A percentile compares a stretch with the other conserved stretches of the same genome.
Evolutionary conservation across 2,329 filamentous ascomycete genomes (phyloP).

Genomic region (Aspergillus eucalypticola): DNA sequence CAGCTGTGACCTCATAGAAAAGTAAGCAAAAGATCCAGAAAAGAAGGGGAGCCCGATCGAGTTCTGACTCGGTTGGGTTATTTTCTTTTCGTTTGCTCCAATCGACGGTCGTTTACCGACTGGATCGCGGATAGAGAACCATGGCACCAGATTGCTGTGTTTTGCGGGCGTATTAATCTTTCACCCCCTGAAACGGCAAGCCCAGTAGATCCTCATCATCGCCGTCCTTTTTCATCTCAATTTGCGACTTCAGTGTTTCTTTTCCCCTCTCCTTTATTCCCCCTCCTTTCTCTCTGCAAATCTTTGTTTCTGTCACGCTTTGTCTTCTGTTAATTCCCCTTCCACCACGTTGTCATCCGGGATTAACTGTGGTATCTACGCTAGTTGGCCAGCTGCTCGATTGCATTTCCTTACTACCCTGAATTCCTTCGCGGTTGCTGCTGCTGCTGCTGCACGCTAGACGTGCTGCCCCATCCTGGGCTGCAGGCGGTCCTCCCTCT

Average conservation of each 20-base stretch:
- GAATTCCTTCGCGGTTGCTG: slow-evolving; percentile 5
- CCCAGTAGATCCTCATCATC: slow-evolving; percentile 28
- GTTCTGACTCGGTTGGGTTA: neutral
- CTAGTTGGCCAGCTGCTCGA: slow-evolving; percentile 9
- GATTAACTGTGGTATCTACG: slow-evolving; percentile 10
- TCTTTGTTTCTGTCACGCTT: neutral
- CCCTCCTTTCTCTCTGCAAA: neutral
- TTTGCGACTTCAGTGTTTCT: slow-evolving; percentile 1
- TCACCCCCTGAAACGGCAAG: slow-evolving; percentile 26
- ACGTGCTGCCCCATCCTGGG: slow-evolving; percentile 22
- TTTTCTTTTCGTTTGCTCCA: neutral
- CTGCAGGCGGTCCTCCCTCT: slow-evolving; percentile 22
- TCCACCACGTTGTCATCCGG: slow-evolving; percentile 4
- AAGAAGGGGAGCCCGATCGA: neutral
- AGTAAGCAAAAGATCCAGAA: neutral
- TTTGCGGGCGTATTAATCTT: slow-evolving; percentile 18
- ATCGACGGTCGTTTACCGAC: neutral
- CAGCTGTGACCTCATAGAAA: neutral
- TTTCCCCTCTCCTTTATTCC: slow-evolving; percentile 5
- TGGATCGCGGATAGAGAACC: slow-evolving; percentile 11
- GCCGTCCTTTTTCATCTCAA: slow-evolving; percentile 11
- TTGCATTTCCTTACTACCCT: slow-evolving; percentile 6
- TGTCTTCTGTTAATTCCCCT: slow-evolving; percentile 1
- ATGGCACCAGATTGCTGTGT: slow-evolving; percentile 17
- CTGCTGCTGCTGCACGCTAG: slow-evolving; percentile 24